These are phyloP conservation scores for Aspergillus biplanus DNA, from an alignment of 495 filamentous ascomycete genomes.

Conservation along the genomic window DNA sequence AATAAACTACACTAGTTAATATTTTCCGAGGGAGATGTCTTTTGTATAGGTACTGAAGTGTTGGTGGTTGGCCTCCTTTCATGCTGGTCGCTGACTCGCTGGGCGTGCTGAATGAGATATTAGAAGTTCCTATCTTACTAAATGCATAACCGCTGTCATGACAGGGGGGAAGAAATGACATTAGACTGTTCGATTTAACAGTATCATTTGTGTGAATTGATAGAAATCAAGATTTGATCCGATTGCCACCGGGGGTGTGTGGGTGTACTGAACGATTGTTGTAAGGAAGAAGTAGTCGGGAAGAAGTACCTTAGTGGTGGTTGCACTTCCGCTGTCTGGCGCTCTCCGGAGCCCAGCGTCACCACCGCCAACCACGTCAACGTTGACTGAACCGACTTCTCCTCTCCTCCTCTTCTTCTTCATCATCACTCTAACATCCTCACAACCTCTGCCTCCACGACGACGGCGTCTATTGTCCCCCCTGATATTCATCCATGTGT, in stretches of 20 bases:
- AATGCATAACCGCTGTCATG: too few species aligned
- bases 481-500: constrained; percentile 13
- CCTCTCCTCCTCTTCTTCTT: constrained; percentile 19
- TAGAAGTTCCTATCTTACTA: too few species aligned
- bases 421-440: constrained; percentile 13
- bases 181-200: too few species aligned
- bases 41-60: neutral
- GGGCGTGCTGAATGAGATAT: too few species aligned
- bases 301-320: constrained; percentile 7
- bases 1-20: neutral
- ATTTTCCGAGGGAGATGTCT: neutral
- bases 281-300: neutral
- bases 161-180: too few species aligned
- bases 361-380: constrained; percentile 39
- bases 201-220: too few species aligned
- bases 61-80: neutral
- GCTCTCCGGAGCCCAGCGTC: constrained; percentile 44
- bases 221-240: too few species aligned
- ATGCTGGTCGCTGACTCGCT: too few species aligned
- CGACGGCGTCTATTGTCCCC: constrained; percentile 10
- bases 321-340: constrained; percentile 46
- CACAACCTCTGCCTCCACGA: constrained; percentile 9
- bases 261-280: too few species aligned
- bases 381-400: constrained; percentile 19
- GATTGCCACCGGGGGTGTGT: too few species aligned